Conservation (phyloP, 345 rosid genomes). For the Brassica napus region DNA sequence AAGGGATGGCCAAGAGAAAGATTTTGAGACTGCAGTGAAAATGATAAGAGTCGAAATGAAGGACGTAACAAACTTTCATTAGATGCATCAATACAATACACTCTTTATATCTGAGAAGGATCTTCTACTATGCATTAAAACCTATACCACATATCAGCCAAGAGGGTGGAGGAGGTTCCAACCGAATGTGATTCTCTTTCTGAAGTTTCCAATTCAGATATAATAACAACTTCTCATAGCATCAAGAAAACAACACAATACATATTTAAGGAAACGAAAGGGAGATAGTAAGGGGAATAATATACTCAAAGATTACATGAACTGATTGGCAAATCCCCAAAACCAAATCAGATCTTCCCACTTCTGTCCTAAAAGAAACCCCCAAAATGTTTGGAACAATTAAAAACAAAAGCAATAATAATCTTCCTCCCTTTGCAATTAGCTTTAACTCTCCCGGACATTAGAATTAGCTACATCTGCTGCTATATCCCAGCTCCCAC, state of each 20-base stretch:
- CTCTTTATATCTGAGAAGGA: too few relatives aligned
- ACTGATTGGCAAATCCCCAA: slow-evolving; percentile 6
- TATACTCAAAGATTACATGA: slow-evolving; percentile 30
- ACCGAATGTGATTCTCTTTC: too few relatives aligned
- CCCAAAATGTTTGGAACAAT: neutral
- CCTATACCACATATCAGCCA: too few relatives aligned
- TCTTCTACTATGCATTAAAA: too few relatives aligned
- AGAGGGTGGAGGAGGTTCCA: too few relatives aligned
- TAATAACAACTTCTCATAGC: slow-evolving; percentile 3
- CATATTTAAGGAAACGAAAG: slow-evolving; percentile 9
- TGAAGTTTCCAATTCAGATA: too few relatives aligned
- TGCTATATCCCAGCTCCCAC: slow-evolving; percentile 75
- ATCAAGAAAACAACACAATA: slow-evolving; percentile 27
- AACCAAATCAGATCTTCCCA: slow-evolving; percentile 25
- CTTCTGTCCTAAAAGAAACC: slow-evolving; percentile 22
- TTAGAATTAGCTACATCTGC: slow-evolving; percentile 61
- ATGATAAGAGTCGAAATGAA: too few relatives aligned
- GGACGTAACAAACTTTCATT: too few relatives aligned
- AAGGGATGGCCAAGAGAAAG: too few relatives aligned
- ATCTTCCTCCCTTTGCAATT: slow-evolving; percentile 45
- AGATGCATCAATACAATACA: too few relatives aligned
- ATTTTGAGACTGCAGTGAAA: too few relatives aligned
- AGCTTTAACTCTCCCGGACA: slow-evolving; percentile 58
- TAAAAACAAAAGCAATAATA: neutral
- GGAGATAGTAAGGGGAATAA: slow-evolving; percentile 7